These are phyloP conservation scores for Medicago ruthenica DNA, from an alignment of 306 rosid species.

Conservation along the genomic window DNA sequence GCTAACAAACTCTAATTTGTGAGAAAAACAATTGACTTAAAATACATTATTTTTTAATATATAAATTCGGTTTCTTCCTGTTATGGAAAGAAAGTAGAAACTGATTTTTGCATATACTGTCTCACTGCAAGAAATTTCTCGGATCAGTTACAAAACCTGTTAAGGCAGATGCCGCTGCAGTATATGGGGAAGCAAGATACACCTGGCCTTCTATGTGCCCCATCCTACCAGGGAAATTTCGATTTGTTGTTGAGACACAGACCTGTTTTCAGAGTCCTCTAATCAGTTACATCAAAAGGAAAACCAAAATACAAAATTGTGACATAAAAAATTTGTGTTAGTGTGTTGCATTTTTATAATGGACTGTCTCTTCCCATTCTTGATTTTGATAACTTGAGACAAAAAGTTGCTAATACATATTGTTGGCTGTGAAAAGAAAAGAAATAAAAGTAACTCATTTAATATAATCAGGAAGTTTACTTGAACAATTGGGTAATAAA, in stretches of 20 bases:
- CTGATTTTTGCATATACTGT: neutral
- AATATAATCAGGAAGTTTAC: neutral
- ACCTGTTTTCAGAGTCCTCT: conserved; percentile 55
- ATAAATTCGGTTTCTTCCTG: neutral
- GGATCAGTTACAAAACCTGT: conserved; percentile 89
- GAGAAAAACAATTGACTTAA: neutral
- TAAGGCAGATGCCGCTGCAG: conserved; percentile 94
- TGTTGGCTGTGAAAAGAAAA: neutral
- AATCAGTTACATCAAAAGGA: conserved; percentile 15
- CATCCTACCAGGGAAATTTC: conserved; percentile 92
- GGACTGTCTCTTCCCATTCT: neutral
- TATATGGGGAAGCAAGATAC: conserved; percentile 87
- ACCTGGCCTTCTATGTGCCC: conserved; percentile 88
- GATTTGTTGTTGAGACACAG: conserved; percentile 67
- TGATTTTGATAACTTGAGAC: neutral
- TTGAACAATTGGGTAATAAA: no score
- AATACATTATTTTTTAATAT: neutral
- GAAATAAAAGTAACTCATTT: neutral
- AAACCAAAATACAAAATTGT: neutral
- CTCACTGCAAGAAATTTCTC: conserved; percentile 70
- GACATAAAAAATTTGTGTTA: neutral
- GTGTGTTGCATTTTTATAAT: neutral
- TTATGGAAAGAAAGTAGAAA: conserved; percentile 24
- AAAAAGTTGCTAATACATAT: neutral
- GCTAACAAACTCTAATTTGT: neutral